Evolutionary conservation across 768 basidiomycete species (phyloP).

Genomic region (Rhizopogon roseolus): DNA sequence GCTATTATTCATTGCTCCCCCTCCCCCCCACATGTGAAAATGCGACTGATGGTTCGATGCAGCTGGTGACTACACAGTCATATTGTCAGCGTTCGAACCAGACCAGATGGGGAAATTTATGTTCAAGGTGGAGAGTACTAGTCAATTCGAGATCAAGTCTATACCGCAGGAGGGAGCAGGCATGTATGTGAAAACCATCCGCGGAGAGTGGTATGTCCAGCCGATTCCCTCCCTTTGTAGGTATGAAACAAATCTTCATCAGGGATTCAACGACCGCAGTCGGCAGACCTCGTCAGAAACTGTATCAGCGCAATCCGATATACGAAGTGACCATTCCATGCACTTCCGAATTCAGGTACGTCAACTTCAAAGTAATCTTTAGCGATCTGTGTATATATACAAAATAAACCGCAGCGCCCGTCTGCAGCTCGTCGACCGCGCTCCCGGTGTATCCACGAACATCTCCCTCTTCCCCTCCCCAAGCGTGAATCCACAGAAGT

Average conservation of each 20-base stretch:
- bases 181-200: slow-evolving; percentile 69
- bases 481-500: slow-evolving; percentile 25
- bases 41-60: slow-evolving; percentile 2
- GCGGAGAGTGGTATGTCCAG: slow-evolving; percentile 66
- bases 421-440: slow-evolving; percentile 49
- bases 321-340: slow-evolving; percentile 56
- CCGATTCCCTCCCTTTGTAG: neutral
- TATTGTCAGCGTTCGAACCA: slow-evolving; percentile 85
- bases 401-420: slow-evolving; percentile 47
- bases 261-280: slow-evolving; percentile 59
- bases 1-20: neutral
- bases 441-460: slow-evolving; percentile 48
- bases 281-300: slow-evolving; percentile 63
- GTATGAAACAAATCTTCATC: neutral
- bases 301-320: slow-evolving; percentile 65
- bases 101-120: slow-evolving; percentile 60
- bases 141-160: slow-evolving; percentile 52
- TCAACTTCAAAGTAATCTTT: neutral
- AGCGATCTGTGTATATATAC: no score
- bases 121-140: slow-evolving; percentile 58
- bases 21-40: neutral
- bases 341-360: slow-evolving; percentile 55
- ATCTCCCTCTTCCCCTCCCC: slow-evolving; percentile 49
- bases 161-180: slow-evolving; percentile 89
- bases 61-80: slow-evolving; percentile 72